Evolutionary conservation across 305 asterid genomes (phyloP), one percentile per base, ranked within the genome.

Genomic region (Rubia balearica): DNA sequence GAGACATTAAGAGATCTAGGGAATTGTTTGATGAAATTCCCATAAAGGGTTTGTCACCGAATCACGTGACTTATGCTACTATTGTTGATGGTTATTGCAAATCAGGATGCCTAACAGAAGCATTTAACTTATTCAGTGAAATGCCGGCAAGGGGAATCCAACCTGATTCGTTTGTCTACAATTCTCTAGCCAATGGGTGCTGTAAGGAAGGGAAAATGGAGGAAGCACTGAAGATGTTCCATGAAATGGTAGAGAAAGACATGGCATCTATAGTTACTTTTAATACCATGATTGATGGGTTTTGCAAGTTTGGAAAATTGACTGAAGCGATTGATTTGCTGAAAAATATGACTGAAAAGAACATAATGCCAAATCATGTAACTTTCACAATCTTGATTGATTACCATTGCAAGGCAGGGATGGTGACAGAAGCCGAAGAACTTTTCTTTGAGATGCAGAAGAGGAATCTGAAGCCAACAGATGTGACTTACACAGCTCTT

Each of bases 11-110:
- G 76, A 84, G 78, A 79, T 92, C 96, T n/a, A 75, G 84, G 75
- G 89, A 85, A 53, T 73, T 91, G 70, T 91, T 89, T 78, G 78
- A 69, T 69, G 90, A 86, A 67, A 80, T 91, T 69, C 69, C 88
- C 33, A 82, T 46, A 53, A 87, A 82, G 74, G 85, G 88, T 72
- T 80, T 89, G 85, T 59, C 65, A 30, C 91, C 88, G 9, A 91
- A 82, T 83, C 73, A 79, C 70, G 87, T 91, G 82, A 89, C 96
- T 14, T 89, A 88, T 73, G 77, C 98, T 61, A 87, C 88, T 53
- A 83, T 91, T 80, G 88, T 89, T 70, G 90, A 91, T 77, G 96
- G 98, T 69, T 79, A 73, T 77, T 86, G 94, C 87, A 89, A 86
- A 84, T 74, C 86, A 2, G 84, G 84, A 65, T 80, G 85, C 76